These are phyloP conservation scores for Dimargaris xerosporica DNA, from an alignment of 192 early-diverging fungal genomes.

Conservation along the genomic window DNA sequence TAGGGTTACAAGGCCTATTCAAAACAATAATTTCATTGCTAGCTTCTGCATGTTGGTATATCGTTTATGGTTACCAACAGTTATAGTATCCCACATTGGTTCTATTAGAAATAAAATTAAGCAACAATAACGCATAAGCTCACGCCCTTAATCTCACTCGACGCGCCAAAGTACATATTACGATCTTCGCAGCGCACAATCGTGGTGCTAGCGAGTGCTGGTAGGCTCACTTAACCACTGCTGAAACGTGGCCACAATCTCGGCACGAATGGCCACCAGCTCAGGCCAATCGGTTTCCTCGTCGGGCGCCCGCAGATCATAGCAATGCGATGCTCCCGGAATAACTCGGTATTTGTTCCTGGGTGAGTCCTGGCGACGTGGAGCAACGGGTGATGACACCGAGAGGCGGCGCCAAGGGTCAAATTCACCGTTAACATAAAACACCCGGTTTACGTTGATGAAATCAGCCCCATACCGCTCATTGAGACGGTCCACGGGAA, in stretches of 20 bases:
- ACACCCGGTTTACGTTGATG: constrained; percentile 28
- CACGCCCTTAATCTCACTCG: too few relatives aligned
- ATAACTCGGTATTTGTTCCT: background rate
- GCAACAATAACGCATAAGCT: too few relatives aligned
- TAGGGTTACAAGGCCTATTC: too few relatives aligned
- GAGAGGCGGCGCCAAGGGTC: constrained; percentile 46
- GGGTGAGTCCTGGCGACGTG: background rate
- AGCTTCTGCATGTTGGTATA: too few relatives aligned
- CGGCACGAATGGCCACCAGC: background rate
- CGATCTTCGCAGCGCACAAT: too few relatives aligned
- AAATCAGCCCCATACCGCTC: constrained; percentile 20
- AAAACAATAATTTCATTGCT: too few relatives aligned
- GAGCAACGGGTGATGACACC: constrained; percentile 15
- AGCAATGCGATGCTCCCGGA: constrained; percentile 7
- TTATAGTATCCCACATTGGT: too few relatives aligned
- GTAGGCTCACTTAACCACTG: background rate
- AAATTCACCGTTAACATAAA: constrained; percentile 48
- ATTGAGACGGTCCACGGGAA: constrained; percentile 18
- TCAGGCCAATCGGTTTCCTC: constrained; percentile 3
- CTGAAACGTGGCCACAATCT: background rate
- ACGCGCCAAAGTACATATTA: too few relatives aligned
- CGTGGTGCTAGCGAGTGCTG: too few relatives aligned
- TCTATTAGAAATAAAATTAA: too few relatives aligned
- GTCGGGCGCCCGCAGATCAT: constrained; percentile 1
- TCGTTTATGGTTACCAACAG: too few relatives aligned